Conservation (phyloP, 805 yeast genomes). For the Metschnikowia arizonensis region DNA sequence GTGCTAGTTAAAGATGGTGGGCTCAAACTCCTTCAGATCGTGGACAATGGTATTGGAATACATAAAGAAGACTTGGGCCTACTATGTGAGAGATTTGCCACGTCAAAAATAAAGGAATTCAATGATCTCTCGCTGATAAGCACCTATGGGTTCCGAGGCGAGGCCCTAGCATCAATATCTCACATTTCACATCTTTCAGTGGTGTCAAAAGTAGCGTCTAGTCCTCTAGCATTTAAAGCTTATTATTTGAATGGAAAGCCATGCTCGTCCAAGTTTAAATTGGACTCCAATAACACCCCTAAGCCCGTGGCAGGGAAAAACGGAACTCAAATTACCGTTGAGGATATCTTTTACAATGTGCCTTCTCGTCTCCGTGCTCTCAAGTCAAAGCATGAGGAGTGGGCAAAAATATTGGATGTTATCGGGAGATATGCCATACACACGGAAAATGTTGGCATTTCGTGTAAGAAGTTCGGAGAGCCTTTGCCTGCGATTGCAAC, state of each 20-base stretch:
- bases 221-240: slow-evolving; percentile 68
- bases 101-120: slow-evolving; percentile 72
- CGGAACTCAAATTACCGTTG: slow-evolving; percentile 84
- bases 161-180: slow-evolving; percentile 91
- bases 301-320: slow-evolving; percentile 78
- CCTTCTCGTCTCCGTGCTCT: slow-evolving; percentile 73
- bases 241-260: slow-evolving; percentile 65
- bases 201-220: slow-evolving; percentile 60
- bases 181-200: slow-evolving; percentile 83
- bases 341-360: slow-evolving; percentile 84
- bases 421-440: slow-evolving; percentile 82
- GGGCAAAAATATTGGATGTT: slow-evolving; percentile 71
- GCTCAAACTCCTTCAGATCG: slow-evolving; percentile 73
- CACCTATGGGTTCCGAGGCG: slow-evolving; percentile 95
- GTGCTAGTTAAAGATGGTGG: slow-evolving; percentile 91
- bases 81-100: slow-evolving; percentile 88
- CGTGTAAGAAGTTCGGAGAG: slow-evolving; percentile 78
- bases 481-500: slow-evolving; percentile 62
- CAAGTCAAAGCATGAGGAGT: slow-evolving; percentile 67
- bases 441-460: slow-evolving; percentile 62
- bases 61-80: slow-evolving; percentile 64
- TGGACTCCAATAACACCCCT: slow-evolving; percentile 41
- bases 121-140: slow-evolving; percentile 68
- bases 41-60: slow-evolving; percentile 89
- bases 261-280: slow-evolving; percentile 38